A percentile compares a stretch with the other conserved stretches of the same genome.
Evolutionary conservation across 257 asterid species (phyloP).

Genomic region (Cruciata laevipes): DNA sequence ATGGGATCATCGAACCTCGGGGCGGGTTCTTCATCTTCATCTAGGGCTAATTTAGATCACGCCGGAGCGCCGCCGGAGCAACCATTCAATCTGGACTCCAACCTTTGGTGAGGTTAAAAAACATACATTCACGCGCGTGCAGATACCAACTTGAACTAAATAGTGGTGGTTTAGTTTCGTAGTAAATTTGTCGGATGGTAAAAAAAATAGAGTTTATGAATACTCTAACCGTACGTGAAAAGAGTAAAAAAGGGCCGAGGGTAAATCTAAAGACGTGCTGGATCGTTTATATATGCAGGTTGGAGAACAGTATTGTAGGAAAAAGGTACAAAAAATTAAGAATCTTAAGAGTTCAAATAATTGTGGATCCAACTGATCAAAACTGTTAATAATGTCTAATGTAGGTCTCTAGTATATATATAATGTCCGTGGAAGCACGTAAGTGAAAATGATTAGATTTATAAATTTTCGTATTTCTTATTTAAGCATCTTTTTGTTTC

Average conservation of each 20-base stretch:
- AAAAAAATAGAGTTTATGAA: background rate
- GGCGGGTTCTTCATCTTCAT: constrained; percentile 33
- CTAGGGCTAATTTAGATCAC: constrained; percentile 33
- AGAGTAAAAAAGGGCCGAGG: background rate
- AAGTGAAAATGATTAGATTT: too few relatives aligned
- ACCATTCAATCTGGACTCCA: constrained; percentile 52
- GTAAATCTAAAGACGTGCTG: background rate
- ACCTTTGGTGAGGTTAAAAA: constrained; percentile 41
- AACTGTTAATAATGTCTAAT: background rate
- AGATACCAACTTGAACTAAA: background rate
- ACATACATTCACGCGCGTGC: background rate
- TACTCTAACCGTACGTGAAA: background rate
- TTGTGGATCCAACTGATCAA: background rate
- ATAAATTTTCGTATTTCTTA: too few relatives aligned
- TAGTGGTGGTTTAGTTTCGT: background rate
- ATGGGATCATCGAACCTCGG: constrained; percentile 12
- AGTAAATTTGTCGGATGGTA: too few relatives aligned
- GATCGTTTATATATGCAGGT: too few relatives aligned
- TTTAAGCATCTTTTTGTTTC: background rate
- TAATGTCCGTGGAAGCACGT: too few relatives aligned
- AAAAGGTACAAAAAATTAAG: background rate
- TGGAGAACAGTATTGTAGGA: background rate
- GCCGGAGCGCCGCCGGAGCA: constrained; percentile 32
- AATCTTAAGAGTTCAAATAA: background rate
- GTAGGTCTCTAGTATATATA: background rate